Evolutionary conservation across 2,329 filamentous ascomycete species (phyloP).

Genomic region (Ilyonectria destructans): DNA sequence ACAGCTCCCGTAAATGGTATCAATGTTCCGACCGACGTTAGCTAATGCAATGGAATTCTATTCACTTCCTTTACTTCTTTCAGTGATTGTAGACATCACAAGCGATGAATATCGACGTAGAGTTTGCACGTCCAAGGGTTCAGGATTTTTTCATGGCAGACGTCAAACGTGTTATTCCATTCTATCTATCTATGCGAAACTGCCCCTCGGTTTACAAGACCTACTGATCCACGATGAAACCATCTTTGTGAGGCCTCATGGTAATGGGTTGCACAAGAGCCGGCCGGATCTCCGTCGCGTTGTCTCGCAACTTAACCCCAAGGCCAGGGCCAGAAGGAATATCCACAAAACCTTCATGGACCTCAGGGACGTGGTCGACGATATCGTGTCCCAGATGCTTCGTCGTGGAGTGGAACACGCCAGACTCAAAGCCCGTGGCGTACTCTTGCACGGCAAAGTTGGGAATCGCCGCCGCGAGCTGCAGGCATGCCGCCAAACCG

Average conservation of each 20-base stretch:
- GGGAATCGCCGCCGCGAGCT: slow-evolving; percentile 27
- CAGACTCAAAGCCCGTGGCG: slow-evolving; percentile 13
- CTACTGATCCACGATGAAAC: slow-evolving; percentile 16
- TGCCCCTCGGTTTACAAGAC: too few species aligned
- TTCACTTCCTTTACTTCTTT: too few species aligned
- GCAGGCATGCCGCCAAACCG: slow-evolving; percentile 31
- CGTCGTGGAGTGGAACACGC: not conserved
- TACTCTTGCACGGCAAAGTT: slow-evolving; percentile 38
- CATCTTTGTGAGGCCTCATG: slow-evolving; percentile 16
- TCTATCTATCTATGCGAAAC: too few species aligned
- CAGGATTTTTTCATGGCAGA: too few species aligned
- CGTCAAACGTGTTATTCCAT: too few species aligned
- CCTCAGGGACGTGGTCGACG: not conserved
- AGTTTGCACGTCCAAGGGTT: too few species aligned
- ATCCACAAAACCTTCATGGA: not conserved
- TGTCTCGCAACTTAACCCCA: not conserved
- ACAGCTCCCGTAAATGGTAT: too few species aligned
- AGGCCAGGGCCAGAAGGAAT: slow-evolving; percentile 5
- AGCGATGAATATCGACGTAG: too few species aligned
- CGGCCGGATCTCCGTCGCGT: slow-evolving; percentile 10
- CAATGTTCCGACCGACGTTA: too few species aligned
- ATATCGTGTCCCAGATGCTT: not conserved
- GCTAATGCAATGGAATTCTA: too few species aligned
- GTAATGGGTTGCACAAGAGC: slow-evolving; percentile 10
- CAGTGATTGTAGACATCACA: too few species aligned